phyloP scores from a whole-genome alignment of 2,329 filamentous ascomycete species.

The Paecilomyces dactylethromorphus region DNA sequence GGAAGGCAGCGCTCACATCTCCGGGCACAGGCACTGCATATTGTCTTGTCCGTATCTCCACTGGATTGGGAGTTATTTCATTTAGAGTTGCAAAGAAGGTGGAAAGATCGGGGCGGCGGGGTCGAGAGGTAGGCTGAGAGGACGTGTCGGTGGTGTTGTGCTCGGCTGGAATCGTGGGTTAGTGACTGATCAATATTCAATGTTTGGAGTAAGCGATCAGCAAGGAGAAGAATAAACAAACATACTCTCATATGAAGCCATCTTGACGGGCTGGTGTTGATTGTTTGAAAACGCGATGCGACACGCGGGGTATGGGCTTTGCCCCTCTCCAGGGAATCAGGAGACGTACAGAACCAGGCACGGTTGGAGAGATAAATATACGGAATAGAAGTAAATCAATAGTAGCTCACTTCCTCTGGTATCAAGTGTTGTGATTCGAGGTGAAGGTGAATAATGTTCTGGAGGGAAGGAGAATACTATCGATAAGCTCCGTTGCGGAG shows the following conservation, averaged over 20 bases:
- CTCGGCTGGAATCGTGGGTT: slow-evolving; percentile 27
- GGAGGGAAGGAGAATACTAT: slow-evolving; percentile 1
- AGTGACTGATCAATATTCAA: background rate
- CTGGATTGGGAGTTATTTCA: slow-evolving; percentile 49
- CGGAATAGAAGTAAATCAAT: background rate
- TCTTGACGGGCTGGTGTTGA: slow-evolving; percentile 11
- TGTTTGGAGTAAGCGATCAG: background rate
- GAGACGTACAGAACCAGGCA: background rate
- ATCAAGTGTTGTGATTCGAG: slow-evolving; percentile 3
- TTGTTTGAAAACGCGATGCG: background rate
- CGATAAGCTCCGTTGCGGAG: slow-evolving; percentile 3
- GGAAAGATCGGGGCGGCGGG: slow-evolving; percentile 56
- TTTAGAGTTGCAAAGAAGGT: slow-evolving; percentile 58
- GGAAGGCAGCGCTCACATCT: slow-evolving; percentile 54
- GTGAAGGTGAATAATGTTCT: slow-evolving; percentile 4
- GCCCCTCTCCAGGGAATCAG: background rate
- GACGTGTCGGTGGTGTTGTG: slow-evolving; percentile 32
- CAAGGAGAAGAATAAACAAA: no score
- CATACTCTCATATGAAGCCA: slow-evolving; percentile 38
- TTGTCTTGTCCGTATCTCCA: slow-evolving; percentile 45
- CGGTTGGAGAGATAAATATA: background rate
- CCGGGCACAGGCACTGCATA: slow-evolving; percentile 55
- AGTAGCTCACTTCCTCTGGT: background rate
- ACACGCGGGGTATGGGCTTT: background rate
- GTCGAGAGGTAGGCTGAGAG: slow-evolving; percentile 20